A percentile compares a stretch with the other conserved stretches of the same genome.
phyloP scores from a whole-genome alignment of 2,329 filamentous ascomycete species.

The Cladosporium sp. region DNA sequence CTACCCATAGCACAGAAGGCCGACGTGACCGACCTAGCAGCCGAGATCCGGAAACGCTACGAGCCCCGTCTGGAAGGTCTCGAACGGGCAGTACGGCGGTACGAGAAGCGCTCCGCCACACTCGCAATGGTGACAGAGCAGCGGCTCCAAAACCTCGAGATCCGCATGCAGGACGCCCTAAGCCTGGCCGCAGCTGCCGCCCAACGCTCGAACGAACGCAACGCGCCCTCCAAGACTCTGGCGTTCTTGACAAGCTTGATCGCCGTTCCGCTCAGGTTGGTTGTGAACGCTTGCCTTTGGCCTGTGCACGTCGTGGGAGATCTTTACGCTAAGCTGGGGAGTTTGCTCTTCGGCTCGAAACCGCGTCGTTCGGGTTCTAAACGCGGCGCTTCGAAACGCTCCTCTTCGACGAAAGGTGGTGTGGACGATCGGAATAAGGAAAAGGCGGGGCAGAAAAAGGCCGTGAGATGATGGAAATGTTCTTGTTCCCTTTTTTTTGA shows the following conservation, averaged over 20 bases:
- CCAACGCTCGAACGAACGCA: slow-evolving; percentile 24
- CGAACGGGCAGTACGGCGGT: slow-evolving; percentile 81
- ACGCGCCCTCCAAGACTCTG: slow-evolving; percentile 1
- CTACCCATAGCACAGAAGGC: slow-evolving; percentile 27
- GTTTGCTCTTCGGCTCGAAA: slow-evolving; percentile 19
- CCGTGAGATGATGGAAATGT: neutral
- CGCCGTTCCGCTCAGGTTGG: neutral
- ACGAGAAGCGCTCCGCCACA: slow-evolving; percentile 81
- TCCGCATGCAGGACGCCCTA: slow-evolving; percentile 69
- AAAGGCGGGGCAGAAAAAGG: neutral
- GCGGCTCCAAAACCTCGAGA: slow-evolving; percentile 67
- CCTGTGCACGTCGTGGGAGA: slow-evolving; percentile 21
- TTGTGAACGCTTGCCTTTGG: slow-evolving; percentile 13
- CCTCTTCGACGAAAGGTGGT: slow-evolving; percentile 4
- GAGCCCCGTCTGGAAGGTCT: slow-evolving; percentile 82
- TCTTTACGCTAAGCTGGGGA: slow-evolving; percentile 21
- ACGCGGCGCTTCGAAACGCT: neutral
- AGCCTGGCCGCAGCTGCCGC: slow-evolving; percentile 75
- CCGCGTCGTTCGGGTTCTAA: slow-evolving; percentile 3
- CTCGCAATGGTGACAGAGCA: slow-evolving; percentile 73
- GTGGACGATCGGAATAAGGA: slow-evolving; percentile 6
- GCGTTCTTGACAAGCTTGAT: slow-evolving; percentile 3
- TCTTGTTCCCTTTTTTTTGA: neutral
- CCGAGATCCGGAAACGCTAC: slow-evolving; percentile 61
- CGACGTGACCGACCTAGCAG: slow-evolving; percentile 29